phyloP scores from a whole-genome alignment of 1,139 yeast species.

The Geotrichum carabidarum region DNA sequence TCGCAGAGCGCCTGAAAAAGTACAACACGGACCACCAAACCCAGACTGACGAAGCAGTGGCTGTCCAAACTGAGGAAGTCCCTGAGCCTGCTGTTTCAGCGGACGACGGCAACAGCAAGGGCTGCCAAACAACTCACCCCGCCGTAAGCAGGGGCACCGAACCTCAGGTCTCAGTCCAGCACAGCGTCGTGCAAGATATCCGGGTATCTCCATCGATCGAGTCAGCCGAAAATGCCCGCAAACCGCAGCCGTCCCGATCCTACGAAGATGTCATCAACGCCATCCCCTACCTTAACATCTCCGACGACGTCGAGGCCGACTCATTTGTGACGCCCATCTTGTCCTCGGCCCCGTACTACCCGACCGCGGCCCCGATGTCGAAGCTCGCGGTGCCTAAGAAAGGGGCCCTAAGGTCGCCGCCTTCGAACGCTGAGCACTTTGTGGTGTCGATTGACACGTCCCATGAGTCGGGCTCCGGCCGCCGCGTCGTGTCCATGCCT shows the following conservation, averaged over 20 bases:
- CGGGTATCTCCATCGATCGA: constrained; percentile 6
- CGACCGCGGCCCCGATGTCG: neutral
- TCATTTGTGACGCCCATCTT: constrained; percentile 17
- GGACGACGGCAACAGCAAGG: constrained; percentile 18
- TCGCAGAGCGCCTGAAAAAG: constrained; percentile 20
- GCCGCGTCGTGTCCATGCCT: constrained; percentile 16
- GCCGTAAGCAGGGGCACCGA: neutral
- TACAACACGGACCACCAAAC: constrained; percentile 21
- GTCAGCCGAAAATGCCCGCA: neutral
- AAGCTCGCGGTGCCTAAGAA: constrained; percentile 6
- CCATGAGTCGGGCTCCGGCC: neutral
- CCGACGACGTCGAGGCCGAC: constrained; percentile 8
- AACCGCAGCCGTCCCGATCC: constrained; percentile 11
- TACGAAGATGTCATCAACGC: constrained; percentile 18
- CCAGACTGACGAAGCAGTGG: constrained; percentile 23
- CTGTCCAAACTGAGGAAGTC: constrained; percentile 17
- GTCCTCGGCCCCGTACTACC: constrained; percentile 4
- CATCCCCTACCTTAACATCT: constrained; percentile 15
- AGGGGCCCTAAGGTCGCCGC: constrained; percentile 4
- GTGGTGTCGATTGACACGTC: constrained; percentile 17
- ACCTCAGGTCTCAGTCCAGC: neutral
- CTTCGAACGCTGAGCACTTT: constrained; percentile 14
- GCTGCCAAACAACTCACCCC: constrained; percentile 13
- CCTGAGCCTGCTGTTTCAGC: constrained; percentile 17
- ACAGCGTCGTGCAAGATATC: neutral